Conservation (phyloP, 495 filamentous ascomycete genomes). For the Trichoderma erinaceum region DNA sequence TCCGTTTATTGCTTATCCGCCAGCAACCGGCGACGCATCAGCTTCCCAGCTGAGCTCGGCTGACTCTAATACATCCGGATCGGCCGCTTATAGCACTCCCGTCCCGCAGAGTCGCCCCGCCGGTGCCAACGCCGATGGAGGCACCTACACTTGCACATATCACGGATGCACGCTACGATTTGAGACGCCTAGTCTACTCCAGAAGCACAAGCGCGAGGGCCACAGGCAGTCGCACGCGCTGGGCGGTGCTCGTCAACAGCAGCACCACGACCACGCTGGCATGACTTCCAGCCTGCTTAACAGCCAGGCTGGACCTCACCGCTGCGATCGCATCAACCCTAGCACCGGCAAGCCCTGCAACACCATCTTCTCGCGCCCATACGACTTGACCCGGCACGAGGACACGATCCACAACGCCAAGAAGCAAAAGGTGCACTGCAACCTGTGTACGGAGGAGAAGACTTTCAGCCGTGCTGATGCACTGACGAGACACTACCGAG, state of each 20-base stretch:
- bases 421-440: conserved; percentile 93
- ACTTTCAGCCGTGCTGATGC: conserved; percentile 90
- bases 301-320: conserved; percentile 82
- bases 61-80: conserved; percentile 29
- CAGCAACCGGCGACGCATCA: conserved; percentile 31
- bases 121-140: conserved; percentile 65
- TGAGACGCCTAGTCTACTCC: conserved; percentile 74
- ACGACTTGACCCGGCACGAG: conserved; percentile 95
- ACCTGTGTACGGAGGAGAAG: conserved; percentile 94
- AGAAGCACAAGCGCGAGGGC: conserved; percentile 92
- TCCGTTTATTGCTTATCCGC: conserved; percentile 42
- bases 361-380: conserved; percentile 91
- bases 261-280: conserved; percentile 20
- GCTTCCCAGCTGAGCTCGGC: conserved; percentile 38
- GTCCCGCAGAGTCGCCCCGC: conserved; percentile 42
- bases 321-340: conserved; percentile 87
- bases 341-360: conserved; percentile 96
- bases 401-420: conserved; percentile 94
- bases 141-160: conserved; percentile 93
- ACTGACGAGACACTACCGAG: conserved; percentile 84
- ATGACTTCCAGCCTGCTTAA: conserved; percentile 26
- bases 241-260: conserved; percentile 21
- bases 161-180: conserved; percentile 86
- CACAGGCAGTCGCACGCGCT: conserved; percentile 61
- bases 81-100: conserved; percentile 25